Percentiles rank a stretch among this genome's conserved stretches.
Conservation (phyloP, 78 protist genomes). For the Neovahlkampfia damariscottae region DNA sequence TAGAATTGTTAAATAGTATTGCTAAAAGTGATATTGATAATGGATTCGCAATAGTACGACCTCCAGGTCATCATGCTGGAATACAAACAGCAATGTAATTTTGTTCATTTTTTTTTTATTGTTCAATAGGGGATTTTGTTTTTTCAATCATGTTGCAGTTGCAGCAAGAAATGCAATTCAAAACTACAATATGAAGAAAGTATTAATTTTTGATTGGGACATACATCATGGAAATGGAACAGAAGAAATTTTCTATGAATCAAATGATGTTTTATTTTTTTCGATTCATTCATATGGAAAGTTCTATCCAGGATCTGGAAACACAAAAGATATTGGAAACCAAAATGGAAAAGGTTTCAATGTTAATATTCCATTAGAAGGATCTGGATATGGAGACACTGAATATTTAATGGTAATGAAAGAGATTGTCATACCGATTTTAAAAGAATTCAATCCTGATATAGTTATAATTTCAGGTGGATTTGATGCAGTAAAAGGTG, state of each 20-base stretch:
- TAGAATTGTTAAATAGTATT: neutral
- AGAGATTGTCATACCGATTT: constrained; percentile 25
- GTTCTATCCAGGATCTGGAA: constrained; percentile 39
- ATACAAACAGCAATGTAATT: neutral
- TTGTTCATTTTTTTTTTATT: too few species aligned
- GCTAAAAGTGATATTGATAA: constrained; percentile 14
- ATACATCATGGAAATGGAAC: constrained; percentile 83
- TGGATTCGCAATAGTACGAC: constrained; percentile 44
- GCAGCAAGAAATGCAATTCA: constrained; percentile 64
- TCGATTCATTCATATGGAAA: constrained; percentile 17
- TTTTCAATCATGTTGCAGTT: constrained; percentile 64
- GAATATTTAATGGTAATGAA: constrained; percentile 36
- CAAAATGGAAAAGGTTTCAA: constrained; percentile 28
- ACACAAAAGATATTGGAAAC: neutral
- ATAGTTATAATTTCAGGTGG: constrained; percentile 48
- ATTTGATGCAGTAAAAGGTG: constrained; percentile 52
- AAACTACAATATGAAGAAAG: neutral
- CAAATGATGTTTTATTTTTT: constrained; percentile 13
- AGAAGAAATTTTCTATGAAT: constrained; percentile 53
- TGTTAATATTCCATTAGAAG: constrained; percentile 23
- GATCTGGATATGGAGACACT: constrained; percentile 32
- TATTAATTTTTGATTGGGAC: constrained; percentile 66
- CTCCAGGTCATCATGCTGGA: constrained; percentile 55
- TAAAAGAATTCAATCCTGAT: constrained; percentile 33
- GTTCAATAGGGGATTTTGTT: constrained; percentile 80